Conservation (phyloP, 192 early-diverging fungal species). For the Entomortierella lignicola region DNA sequence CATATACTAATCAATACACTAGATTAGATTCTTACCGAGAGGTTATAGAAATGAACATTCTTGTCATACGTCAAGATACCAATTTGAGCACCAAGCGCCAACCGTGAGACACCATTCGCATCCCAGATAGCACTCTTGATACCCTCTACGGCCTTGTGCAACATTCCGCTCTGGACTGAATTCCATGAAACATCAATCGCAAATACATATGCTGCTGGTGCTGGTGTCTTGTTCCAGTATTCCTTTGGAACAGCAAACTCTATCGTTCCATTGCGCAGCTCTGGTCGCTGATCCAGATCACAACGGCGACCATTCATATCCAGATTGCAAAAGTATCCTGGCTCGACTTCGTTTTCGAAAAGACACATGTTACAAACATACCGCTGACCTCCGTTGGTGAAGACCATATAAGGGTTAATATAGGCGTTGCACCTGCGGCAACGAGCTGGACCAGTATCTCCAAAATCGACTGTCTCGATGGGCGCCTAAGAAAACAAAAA, state of each 20-base stretch:
- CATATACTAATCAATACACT: too few species aligned
- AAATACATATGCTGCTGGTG: constrained; percentile 85
- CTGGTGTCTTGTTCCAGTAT: constrained; percentile 77
- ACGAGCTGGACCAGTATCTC: constrained; percentile 86
- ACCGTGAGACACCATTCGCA: constrained; percentile 37
- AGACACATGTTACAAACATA: constrained; percentile 96
- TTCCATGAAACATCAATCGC: constrained; percentile 95
- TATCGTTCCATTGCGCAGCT: constrained; percentile 88
- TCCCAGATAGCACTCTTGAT: constrained; percentile 79
- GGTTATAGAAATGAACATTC: constrained; percentile 94
- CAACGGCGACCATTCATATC: constrained; percentile 92
- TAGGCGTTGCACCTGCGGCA: constrained; percentile 95
- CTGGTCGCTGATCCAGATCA: constrained; percentile 87
- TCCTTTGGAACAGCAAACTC: constrained; percentile 91
- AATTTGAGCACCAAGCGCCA: constrained; percentile 74
- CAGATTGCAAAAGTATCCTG: constrained; percentile 93
- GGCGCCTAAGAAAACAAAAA: constrained; percentile 55
- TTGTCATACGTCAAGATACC: constrained; percentile 93
- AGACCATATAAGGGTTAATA: constrained; percentile 90
- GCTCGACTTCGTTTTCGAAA: constrained; percentile 88
- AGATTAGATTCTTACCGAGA: constrained; percentile 76
- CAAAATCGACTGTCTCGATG: constrained; percentile 85
- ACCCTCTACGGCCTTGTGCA: constrained; percentile 72
- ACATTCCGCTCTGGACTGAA: constrained; percentile 87
- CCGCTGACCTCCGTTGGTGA: constrained; percentile 91